Evolutionary conservation across 352 stramenopile species (phyloP).

Genomic region (Phytophthora sansomeana): DNA sequence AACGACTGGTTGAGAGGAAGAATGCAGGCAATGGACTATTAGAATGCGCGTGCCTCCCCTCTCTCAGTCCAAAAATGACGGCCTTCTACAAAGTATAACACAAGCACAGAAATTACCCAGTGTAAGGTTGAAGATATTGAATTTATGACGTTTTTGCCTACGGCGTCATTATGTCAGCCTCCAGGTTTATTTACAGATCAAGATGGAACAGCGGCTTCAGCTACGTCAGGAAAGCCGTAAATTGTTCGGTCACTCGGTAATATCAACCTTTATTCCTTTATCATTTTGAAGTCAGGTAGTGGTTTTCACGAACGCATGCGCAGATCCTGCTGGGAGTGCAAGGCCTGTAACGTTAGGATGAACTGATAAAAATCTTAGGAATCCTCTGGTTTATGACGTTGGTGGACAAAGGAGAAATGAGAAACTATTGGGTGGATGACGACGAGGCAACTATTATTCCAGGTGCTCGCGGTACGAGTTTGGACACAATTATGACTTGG

Average conservation of each 20-base stretch:
- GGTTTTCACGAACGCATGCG: constrained; percentile 2
- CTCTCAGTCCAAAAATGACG: no score
- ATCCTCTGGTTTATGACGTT: constrained; percentile 40
- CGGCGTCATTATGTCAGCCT: background rate
- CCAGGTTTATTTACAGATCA: constrained; percentile 4
- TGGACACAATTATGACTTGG: constrained; percentile 31
- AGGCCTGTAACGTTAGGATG: constrained; percentile 1
- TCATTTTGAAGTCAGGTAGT: constrained; percentile 11
- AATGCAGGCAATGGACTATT: no score
- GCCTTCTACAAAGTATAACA: no score
- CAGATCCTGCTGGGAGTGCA: background rate
- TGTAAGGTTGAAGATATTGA: constrained; percentile 18
- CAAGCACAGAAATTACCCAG: no score
- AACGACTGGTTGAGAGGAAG: no score
- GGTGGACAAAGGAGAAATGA: constrained; percentile 34
- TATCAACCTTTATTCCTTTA: constrained; percentile 3
- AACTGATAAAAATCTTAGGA: constrained; percentile 38
- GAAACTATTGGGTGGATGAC: constrained; percentile 41
- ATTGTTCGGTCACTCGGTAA: background rate
- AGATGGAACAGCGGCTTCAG: background rate
- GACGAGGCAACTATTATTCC: constrained; percentile 25
- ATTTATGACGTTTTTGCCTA: constrained; percentile 7
- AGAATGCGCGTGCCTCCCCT: no score
- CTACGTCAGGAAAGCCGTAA: background rate
- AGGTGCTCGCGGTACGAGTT: background rate